Evolutionary conservation across 1,284 basidiomycete genomes (phyloP).

Genomic region (Cystobasidium slooffiae): DNA sequence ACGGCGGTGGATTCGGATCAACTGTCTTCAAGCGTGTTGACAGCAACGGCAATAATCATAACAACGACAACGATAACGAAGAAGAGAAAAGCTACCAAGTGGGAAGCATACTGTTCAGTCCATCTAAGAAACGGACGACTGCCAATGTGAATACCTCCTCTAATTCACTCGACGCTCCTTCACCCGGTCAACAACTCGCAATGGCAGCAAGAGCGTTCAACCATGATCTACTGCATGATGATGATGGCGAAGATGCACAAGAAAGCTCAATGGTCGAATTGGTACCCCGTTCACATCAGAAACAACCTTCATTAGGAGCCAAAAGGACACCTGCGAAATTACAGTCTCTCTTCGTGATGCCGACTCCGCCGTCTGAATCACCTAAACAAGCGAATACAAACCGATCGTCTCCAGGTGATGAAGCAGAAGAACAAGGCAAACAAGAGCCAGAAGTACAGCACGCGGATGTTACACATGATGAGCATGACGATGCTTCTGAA

Average conservation of each 20-base stretch:
- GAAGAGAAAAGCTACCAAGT: conserved; percentile 3
- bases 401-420: background rate
- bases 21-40: conserved; percentile 7
- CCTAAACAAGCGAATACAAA: background rate
- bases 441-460: background rate
- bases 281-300: background rate
- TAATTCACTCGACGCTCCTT: background rate
- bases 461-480: no score
- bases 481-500: background rate
- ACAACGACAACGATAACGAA: background rate
- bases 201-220: conserved; percentile 40
- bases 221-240: conserved; percentile 21
- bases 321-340: conserved; percentile 18
- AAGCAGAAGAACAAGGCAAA: conserved; percentile 6
- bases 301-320: background rate
- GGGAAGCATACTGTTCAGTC: conserved; percentile 31
- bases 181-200: conserved; percentile 32
- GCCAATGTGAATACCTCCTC: background rate
- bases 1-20: conserved; percentile 9
- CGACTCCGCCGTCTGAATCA: background rate
- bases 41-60: background rate
- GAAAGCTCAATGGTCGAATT: background rate
- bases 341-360: conserved; percentile 30
- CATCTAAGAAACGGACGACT: conserved; percentile 5
- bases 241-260: background rate